Evolutionary conservation across 768 basidiomycete genomes (phyloP).

Genomic region (Royoungia palumana): DNA sequence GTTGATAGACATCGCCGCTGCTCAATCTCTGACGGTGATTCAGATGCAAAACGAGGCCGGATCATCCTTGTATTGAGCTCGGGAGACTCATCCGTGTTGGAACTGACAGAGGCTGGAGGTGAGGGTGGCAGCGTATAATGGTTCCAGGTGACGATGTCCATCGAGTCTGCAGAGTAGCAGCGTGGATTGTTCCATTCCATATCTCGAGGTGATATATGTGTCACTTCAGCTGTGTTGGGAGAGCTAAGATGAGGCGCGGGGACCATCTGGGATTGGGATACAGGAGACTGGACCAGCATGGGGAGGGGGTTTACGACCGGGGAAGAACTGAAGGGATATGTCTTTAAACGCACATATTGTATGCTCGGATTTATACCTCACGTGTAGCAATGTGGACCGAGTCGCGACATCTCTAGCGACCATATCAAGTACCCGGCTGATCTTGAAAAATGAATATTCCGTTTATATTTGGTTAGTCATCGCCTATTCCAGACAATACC

Average conservation of each 20-base stretch:
- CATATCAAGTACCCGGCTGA: slow-evolving; percentile 33
- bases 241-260: slow-evolving; percentile 60
- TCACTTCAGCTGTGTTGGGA: slow-evolving; percentile 51
- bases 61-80: slow-evolving; percentile 44
- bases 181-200: slow-evolving; percentile 47
- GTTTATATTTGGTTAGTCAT: slow-evolving; percentile 31
- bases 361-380: slow-evolving; percentile 31
- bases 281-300: slow-evolving; percentile 11
- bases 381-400: slow-evolving; percentile 27
- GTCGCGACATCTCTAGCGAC: slow-evolving; percentile 26
- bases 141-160: slow-evolving; percentile 43
- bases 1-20: slow-evolving; percentile 61
- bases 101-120: slow-evolving; percentile 46
- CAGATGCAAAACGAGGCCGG: slow-evolving; percentile 49
- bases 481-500: slow-evolving; percentile 24
- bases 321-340: slow-evolving; percentile 17
- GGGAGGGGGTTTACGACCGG: slow-evolving; percentile 9
- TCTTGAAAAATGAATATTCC: slow-evolving; percentile 30
- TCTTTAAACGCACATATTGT: slow-evolving; percentile 17
- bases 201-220: slow-evolving; percentile 48
- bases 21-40: slow-evolving; percentile 41
- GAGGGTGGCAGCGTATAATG: slow-evolving; percentile 51
- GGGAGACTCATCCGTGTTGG: slow-evolving; percentile 44
- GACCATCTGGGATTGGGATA: slow-evolving; percentile 31
- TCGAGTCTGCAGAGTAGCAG: slow-evolving; percentile 33